Evolutionary conservation across 176 grass and related monocot species (phyloP).

Genomic region (Tuctoria greenei): DNA sequence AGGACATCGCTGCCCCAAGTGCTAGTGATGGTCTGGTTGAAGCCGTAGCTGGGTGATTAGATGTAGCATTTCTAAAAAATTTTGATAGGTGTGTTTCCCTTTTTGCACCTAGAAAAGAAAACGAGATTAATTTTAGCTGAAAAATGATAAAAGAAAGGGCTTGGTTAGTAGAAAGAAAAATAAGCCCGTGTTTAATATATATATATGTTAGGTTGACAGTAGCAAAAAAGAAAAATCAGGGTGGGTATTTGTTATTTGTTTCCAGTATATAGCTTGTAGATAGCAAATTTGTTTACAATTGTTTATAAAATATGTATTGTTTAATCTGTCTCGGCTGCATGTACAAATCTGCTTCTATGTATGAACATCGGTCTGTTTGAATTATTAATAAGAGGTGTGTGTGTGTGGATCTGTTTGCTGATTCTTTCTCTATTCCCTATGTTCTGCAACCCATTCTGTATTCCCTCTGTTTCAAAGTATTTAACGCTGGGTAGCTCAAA

Average conservation of each 20-base stretch:
- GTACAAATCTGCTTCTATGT: neutral
- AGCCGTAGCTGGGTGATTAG: constrained; percentile 24
- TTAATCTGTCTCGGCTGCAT: neutral
- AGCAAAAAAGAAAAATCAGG: neutral
- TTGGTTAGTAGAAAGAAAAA: constrained; percentile 15
- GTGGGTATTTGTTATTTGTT: constrained; percentile 1
- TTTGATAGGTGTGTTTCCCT: neutral
- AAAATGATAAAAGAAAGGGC: neutral
- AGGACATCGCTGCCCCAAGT: neutral
- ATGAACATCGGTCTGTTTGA: neutral
- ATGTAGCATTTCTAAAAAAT: neutral
- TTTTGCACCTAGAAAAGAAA: neutral
- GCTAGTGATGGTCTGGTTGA: constrained; percentile 27
- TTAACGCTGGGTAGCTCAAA: no score
- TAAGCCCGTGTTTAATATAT: neutral
- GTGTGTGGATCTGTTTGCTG: neutral
- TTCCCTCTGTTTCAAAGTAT: no score
- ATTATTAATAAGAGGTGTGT: neutral
- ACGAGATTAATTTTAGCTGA: neutral
- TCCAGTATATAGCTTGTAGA: neutral
- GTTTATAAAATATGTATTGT: neutral
- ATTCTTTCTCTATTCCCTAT: neutral
- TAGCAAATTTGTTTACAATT: neutral
- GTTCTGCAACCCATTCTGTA: neutral
- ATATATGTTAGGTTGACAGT: neutral